Evolutionary conservation across 805 yeast genomes (phyloP).

Genomic region (Pichia gijzeniarum): DNA sequence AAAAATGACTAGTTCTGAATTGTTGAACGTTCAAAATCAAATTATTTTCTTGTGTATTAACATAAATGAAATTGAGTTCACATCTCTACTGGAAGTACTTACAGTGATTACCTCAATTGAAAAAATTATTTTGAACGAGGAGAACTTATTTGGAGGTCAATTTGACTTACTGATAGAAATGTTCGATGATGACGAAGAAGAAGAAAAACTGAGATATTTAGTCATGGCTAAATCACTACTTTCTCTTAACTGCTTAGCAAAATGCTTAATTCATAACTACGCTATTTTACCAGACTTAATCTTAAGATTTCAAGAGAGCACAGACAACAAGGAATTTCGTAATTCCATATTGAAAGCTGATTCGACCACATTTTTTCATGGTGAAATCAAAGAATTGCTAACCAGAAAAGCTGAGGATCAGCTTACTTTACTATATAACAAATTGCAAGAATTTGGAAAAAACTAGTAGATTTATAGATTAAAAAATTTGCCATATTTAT

Average conservation of each 20-base stretch:
- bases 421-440: conserved; percentile 7
- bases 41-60: conserved; percentile 34
- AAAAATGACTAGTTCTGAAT: conserved; percentile 4
- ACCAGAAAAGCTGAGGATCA: conserved; percentile 3
- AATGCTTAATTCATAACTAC: conserved; percentile 16
- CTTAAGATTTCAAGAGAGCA: conserved; percentile 19
- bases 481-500: not conserved
- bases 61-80: conserved; percentile 34
- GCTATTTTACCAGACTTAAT: conserved; percentile 17
- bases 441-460: conserved; percentile 6
- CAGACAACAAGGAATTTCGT: conserved; percentile 16
- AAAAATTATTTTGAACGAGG: conserved; percentile 35
- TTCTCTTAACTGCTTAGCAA: conserved; percentile 13
- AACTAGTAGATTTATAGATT: not conserved
- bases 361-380: conserved; percentile 6
- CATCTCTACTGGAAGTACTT: conserved; percentile 46
- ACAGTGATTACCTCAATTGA: conserved; percentile 40
- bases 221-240: conserved; percentile 17
- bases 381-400: conserved; percentile 11
- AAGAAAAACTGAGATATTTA: conserved; percentile 7
- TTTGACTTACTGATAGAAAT: conserved; percentile 11
- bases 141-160: conserved; percentile 25
- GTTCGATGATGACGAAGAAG: conserved; percentile 14
- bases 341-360: not conserved
- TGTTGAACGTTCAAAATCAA: conserved; percentile 21